Evolutionary conservation across 768 basidiomycete species (phyloP).

Genomic region (Tricholoma saponaceum): DNA sequence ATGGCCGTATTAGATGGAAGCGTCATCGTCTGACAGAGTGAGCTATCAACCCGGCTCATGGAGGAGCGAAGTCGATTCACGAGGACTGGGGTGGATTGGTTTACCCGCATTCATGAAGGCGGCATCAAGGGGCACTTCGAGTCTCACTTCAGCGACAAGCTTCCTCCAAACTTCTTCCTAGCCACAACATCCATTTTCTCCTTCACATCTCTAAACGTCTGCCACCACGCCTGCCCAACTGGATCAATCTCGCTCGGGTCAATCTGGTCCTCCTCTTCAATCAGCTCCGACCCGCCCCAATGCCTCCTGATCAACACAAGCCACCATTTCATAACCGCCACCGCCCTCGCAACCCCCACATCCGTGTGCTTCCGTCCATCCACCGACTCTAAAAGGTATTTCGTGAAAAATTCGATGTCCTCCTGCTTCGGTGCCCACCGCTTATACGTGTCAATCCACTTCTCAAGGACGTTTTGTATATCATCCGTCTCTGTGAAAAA

Average conservation of each 20-base stretch:
- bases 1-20: no score
- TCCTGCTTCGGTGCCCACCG: slow-evolving; percentile 61
- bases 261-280: slow-evolving; percentile 31
- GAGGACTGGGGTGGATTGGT: no score
- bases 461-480: slow-evolving; percentile 64
- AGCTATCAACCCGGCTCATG: no score
- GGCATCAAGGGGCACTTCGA: no score
- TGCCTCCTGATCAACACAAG: slow-evolving; percentile 58
- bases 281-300: slow-evolving; percentile 56
- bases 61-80: no score
- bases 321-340: slow-evolving; percentile 83
- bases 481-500: slow-evolving; percentile 64
- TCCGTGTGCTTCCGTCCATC: slow-evolving; percentile 53
- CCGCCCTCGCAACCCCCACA: slow-evolving; percentile 59
- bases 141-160: slow-evolving; percentile 52
- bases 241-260: slow-evolving; percentile 27
- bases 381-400: slow-evolving; percentile 66
- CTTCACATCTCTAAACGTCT: slow-evolving; percentile 68
- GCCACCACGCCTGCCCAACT: slow-evolving; percentile 80
- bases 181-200: slow-evolving; percentile 60
- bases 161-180: slow-evolving; percentile 69
- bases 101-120: no score
- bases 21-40: no score
- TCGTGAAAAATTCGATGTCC: slow-evolving; percentile 74
- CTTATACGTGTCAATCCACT: slow-evolving; percentile 69